Conservation (phyloP, 805 yeast species). For the Sporopachydermia quercuum region DNA sequence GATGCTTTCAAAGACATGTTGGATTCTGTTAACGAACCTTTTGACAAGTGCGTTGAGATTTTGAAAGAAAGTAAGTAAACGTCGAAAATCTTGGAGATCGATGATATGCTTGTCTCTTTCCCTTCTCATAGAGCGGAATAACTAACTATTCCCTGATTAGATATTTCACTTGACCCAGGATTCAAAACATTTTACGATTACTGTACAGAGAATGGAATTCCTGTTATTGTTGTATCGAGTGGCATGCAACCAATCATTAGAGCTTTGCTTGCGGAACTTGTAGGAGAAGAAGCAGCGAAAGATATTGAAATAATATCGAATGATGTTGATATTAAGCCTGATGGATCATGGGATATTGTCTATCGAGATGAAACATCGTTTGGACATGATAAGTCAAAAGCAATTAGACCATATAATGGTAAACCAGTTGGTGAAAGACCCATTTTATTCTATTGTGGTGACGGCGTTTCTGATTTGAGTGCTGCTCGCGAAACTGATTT, state of each 20-base stretch:
- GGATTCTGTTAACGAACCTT: conserved; percentile 59
- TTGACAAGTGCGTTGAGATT: conserved; percentile 65
- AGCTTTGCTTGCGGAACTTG: conserved; percentile 56
- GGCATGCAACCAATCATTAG: conserved; percentile 91
- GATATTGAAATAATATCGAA: conserved; percentile 75
- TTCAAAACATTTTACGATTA: conserved; percentile 70
- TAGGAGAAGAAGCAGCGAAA: conserved; percentile 61
- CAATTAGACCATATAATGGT: conserved; percentile 38
- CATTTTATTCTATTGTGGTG: conserved; percentile 83
- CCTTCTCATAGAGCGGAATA: too few relatives aligned
- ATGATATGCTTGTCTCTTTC: too few relatives aligned
- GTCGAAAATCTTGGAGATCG: too few relatives aligned
- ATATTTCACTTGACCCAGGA: conserved; percentile 79
- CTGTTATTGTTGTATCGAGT: conserved; percentile 74
- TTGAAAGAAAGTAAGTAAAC: conserved; percentile 28
- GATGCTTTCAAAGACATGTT: conserved; percentile 81
- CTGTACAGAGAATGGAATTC: conserved; percentile 58
- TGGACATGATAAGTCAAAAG: conserved; percentile 89
- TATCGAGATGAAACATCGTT: conserved; percentile 76
- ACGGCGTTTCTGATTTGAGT: conserved; percentile 88
- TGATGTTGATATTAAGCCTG: conserved; percentile 40
- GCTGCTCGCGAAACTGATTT: conserved; percentile 94
- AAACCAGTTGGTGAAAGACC: conserved; percentile 32
- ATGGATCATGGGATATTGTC: conserved; percentile 66
- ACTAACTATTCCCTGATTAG: conserved; percentile 5